Conservation (phyloP, 176 grass and related monocot species). For the Urochloa ruziziensis region DNA sequence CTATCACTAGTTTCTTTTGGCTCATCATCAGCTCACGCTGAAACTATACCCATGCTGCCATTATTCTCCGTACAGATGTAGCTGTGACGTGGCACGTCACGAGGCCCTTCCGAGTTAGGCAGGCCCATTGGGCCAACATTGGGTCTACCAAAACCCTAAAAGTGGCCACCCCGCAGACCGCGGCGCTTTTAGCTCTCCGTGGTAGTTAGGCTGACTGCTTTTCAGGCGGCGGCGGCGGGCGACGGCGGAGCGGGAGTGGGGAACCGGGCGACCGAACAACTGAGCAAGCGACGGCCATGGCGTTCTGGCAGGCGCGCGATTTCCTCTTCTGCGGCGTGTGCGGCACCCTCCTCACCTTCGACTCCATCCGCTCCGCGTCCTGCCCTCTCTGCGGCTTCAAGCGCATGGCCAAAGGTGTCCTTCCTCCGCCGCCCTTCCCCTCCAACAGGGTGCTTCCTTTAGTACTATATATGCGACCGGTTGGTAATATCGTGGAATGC, state of each 20-base stretch:
- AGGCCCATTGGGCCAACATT: background rate
- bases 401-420: conserved; percentile 59
- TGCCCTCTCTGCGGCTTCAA: conserved; percentile 87
- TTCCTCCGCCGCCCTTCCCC: background rate
- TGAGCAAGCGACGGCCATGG: conserved; percentile 37
- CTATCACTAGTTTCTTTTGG: background rate
- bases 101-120: background rate
- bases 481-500: background rate
- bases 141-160: background rate
- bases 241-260: background rate
- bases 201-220: background rate
- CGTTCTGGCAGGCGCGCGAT: conserved; percentile 62
- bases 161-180: no score
- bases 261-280: background rate
- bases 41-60: no score
- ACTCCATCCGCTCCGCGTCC: conserved; percentile 42
- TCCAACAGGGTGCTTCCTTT: background rate
- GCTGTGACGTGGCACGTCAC: background rate
- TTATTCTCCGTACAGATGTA: background rate
- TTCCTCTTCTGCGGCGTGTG: conserved; percentile 84
- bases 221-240: background rate
- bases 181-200: background rate
- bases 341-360: conserved; percentile 73
- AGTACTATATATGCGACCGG: background rate
- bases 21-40: no score